Evolutionary conservation across 2,329 filamentous ascomycete genomes (phyloP).

Genomic region (Zopfia rhizophila): DNA sequence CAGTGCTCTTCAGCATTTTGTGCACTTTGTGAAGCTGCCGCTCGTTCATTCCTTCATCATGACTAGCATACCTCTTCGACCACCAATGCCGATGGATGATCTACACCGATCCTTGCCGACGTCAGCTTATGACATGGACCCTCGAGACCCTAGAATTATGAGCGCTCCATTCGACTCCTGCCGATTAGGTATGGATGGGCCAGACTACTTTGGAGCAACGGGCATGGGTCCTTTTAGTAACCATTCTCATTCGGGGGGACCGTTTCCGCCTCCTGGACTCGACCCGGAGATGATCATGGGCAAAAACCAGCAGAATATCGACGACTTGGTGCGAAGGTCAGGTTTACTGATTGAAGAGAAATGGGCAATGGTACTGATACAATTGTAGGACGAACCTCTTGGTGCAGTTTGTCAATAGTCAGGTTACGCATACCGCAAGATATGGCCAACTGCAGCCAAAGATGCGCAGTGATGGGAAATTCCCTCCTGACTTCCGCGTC

Average conservation of each 20-base stretch:
- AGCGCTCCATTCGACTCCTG: conserved; percentile 20
- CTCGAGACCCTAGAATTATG: conserved; percentile 22
- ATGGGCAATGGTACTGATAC: neutral
- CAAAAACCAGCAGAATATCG: conserved; percentile 19
- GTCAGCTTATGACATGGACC: conserved; percentile 26
- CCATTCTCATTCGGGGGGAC: conserved; percentile 5
- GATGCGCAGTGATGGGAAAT: conserved; percentile 40
- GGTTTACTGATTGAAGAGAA: neutral
- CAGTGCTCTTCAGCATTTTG: conserved; percentile 9
- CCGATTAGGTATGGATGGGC: conserved; percentile 21
- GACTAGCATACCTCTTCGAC: conserved; percentile 17
- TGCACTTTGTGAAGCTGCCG: neutral
- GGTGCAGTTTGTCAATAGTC: conserved; percentile 39
- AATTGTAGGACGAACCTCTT: conserved; percentile 33
- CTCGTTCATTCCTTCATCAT: conserved; percentile 7
- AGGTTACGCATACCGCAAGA: conserved; percentile 28
- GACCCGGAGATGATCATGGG: conserved; percentile 26
- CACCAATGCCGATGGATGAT: conserved; percentile 21
- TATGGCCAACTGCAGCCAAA: conserved; percentile 46
- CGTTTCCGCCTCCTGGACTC: conserved; percentile 21
- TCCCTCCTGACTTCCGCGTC: conserved; percentile 40
- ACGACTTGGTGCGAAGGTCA: conserved; percentile 32
- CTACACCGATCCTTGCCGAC: conserved; percentile 15
- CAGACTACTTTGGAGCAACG: conserved; percentile 27
- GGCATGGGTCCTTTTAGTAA: conserved; percentile 16